Conservation (phyloP, 345 rosid species). For the Pugionium cornutum region DNA sequence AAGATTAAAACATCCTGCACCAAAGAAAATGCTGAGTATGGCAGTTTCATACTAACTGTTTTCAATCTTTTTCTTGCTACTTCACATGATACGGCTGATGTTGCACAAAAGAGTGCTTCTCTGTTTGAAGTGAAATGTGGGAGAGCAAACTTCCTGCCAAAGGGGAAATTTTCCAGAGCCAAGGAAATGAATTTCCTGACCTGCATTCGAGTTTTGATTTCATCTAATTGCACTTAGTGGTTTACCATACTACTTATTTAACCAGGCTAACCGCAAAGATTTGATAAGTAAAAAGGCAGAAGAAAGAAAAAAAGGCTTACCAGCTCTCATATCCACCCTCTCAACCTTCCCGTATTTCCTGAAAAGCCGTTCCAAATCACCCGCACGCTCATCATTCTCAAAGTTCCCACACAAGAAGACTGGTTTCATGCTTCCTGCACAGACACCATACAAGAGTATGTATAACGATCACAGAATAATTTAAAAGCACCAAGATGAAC, state of each 20-base stretch:
- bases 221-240: background rate
- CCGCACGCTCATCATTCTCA: conserved; percentile 85
- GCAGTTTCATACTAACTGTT: conserved; percentile 58
- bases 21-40: conserved; percentile 92
- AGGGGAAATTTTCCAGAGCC: background rate
- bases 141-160: no score
- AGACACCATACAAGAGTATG: background rate
- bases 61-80: conserved; percentile 31
- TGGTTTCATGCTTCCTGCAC: conserved; percentile 63
- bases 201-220: no score
- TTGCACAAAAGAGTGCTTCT: background rate
- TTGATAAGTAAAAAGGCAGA: background rate
- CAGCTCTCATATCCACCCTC: conserved; percentile 93
- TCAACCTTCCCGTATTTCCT: conserved; percentile 81
- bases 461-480: background rate
- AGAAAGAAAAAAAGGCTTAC: conserved; percentile 40
- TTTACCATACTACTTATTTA: background rate
- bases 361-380: conserved; percentile 87
- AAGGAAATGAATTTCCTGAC: no score
- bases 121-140: background rate
- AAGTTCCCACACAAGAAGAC: conserved; percentile 94
- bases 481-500: conserved; percentile 15
- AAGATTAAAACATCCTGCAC: conserved; percentile 66
- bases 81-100: background rate
- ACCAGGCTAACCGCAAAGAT: background rate